phyloP scores from a whole-genome alignment of 257 asterid genomes.

The Lantana camara region DNA sequence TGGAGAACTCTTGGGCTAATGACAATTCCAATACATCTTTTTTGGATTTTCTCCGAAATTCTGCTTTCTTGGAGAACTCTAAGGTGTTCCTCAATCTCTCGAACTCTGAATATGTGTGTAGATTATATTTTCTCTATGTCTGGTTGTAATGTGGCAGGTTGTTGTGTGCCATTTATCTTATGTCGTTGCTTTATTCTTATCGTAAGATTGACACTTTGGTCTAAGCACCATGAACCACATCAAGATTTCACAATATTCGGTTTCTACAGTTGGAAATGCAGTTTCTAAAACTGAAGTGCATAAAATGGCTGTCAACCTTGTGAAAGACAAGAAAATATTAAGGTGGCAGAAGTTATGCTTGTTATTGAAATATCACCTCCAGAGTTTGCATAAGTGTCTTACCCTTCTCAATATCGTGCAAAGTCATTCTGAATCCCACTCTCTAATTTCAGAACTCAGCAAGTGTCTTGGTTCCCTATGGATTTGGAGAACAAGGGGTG shows the following conservation, averaged over 20 bases:
- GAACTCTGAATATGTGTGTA: not conserved
- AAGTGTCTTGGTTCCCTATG: conserved; percentile 97
- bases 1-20: conserved; percentile 83
- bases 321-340: too few relatives aligned
- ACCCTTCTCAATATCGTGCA: too few relatives aligned
- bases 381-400: too few relatives aligned
- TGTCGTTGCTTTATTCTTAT: not conserved
- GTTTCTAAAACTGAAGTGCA: not conserved
- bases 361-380: not conserved
- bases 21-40: not conserved
- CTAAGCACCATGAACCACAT: not conserved
- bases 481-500: conserved; percentile 98
- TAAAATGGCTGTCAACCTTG: not conserved
- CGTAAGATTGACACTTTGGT: not conserved
- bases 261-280: not conserved
- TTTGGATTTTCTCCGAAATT: conserved; percentile 14
- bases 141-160: not conserved
- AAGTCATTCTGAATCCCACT: conserved; percentile 13
- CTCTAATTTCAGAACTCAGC: conserved; percentile 66
- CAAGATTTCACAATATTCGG: not conserved
- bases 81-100: not conserved
- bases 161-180: conserved; percentile 4
- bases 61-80: too few relatives aligned
- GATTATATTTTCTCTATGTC: not conserved
- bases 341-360: not conserved